These are phyloP conservation scores for Stemphylium beticola DNA, from an alignment of 2,329 filamentous ascomycete species.

Conservation along the genomic window DNA sequence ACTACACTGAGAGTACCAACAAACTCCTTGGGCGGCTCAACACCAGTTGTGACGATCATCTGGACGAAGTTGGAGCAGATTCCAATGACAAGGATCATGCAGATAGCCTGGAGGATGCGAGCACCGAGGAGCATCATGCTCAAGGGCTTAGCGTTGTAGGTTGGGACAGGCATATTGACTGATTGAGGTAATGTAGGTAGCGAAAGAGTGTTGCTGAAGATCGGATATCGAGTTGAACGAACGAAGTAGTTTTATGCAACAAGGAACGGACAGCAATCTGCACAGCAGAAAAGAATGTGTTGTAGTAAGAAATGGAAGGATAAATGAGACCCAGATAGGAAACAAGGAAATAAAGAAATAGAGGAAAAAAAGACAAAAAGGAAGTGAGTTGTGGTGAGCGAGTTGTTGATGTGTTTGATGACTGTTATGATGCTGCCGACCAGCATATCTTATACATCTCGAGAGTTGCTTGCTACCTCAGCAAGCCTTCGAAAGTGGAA, in stretches of 20 bases:
- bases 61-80: constrained; percentile 83
- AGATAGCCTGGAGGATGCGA: constrained; percentile 72
- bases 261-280: constrained; percentile 44
- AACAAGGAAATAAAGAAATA: constrained; percentile 45
- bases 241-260: constrained; percentile 29
- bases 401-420: constrained; percentile 44
- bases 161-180: constrained; percentile 60
- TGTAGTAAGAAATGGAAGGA: constrained; percentile 14
- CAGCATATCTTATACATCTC: constrained; percentile 40
- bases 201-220: constrained; percentile 25
- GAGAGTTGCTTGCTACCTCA: constrained; percentile 18
- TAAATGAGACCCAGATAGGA: constrained; percentile 35
- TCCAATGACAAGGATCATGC: constrained; percentile 78
- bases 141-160: constrained; percentile 69
- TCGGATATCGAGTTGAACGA: constrained; percentile 26
- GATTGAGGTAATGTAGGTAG: constrained; percentile 10
- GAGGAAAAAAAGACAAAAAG: constrained; percentile 44
- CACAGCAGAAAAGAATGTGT: constrained; percentile 45
- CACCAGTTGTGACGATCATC: constrained; percentile 70
- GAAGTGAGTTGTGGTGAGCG: constrained; percentile 40
- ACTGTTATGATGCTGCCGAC: constrained; percentile 17
- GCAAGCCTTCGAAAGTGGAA: constrained; percentile 28
- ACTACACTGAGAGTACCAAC: constrained; percentile 82
- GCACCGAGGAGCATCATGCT: constrained; percentile 79
- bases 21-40: constrained; percentile 72